A percentile compares a stretch with the other conserved stretches of the same genome.
These are phyloP conservation scores for Ochetophila trinervis DNA, from an alignment of 306 rosid genomes.

Conservation along the genomic window DNA sequence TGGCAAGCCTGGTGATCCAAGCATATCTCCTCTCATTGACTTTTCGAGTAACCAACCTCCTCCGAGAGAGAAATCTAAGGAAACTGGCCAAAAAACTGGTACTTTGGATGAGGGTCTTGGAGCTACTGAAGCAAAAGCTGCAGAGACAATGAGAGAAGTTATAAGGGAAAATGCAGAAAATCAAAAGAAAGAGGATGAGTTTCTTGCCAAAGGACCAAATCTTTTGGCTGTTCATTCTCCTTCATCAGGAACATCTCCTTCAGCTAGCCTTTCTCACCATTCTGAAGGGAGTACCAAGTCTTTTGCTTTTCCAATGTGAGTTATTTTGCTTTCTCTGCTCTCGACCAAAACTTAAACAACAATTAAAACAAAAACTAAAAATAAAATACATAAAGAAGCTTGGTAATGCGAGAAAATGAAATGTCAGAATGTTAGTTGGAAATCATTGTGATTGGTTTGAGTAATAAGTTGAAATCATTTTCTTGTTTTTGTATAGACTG, in stretches of 20 bases:
- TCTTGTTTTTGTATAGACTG: conserved; percentile 40
- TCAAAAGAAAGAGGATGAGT: conserved; percentile 7
- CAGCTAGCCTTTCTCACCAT: conserved; percentile 29
- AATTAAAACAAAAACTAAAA: too few relatives aligned
- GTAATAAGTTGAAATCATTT: conserved; percentile 21
- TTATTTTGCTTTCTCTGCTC: background rate
- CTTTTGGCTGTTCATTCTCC: background rate
- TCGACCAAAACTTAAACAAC: background rate
- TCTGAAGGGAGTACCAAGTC: conserved; percentile 52
- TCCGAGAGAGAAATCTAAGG: conserved; percentile 25
- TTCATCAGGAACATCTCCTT: background rate
- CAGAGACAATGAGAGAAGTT: conserved; percentile 74
- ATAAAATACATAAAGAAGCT: background rate
- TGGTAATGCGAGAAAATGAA: background rate
- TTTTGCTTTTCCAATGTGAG: conserved; percentile 76
- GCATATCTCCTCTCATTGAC: conserved; percentile 19
- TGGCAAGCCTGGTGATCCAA: conserved; percentile 35
- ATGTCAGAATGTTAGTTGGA: background rate
- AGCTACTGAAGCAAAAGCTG: conserved; percentile 57
- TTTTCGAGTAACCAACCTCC: conserved; percentile 30
- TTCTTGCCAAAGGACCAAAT: background rate
- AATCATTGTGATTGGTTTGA: background rate
- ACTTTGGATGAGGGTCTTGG: conserved; percentile 14
- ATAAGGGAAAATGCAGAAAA: conserved; percentile 51
- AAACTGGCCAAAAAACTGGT: conserved; percentile 23